Conservation (phyloP, 2,329 filamentous ascomycete species). For the Aspergillus niger region DNA sequence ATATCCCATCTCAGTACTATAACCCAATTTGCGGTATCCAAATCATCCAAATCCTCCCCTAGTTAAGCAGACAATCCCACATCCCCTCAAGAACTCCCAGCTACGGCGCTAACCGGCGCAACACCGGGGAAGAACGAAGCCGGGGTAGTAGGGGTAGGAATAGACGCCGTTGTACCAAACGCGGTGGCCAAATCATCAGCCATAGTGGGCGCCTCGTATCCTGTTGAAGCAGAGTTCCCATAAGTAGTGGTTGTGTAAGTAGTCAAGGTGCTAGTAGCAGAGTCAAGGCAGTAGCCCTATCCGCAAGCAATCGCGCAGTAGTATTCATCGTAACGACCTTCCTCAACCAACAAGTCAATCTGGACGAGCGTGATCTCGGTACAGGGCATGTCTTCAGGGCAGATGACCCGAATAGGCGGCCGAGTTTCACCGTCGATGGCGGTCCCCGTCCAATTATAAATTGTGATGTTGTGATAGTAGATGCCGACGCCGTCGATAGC, state of each 20-base stretch:
- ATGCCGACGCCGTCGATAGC: conserved; percentile 53
- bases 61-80: rapidly evolving
- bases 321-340: conserved; percentile 36
- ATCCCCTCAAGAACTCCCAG: not conserved
- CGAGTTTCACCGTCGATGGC: conserved; percentile 52
- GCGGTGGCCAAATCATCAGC: conserved; percentile 26
- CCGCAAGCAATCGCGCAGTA: conserved; percentile 55
- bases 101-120: conserved; percentile 32
- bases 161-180: conserved; percentile 28
- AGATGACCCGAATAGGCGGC: conserved; percentile 56
- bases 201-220: conserved; percentile 33
- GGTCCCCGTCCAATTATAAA: conserved; percentile 60
- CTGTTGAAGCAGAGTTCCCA: conserved; percentile 28
- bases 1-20: too few species aligned
- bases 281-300: conserved; percentile 50
- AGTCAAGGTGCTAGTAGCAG: conserved; percentile 15
- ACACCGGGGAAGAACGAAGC: conserved; percentile 34
- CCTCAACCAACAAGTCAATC: conserved; percentile 51
- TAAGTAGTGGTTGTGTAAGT: conserved; percentile 27
- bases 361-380: conserved; percentile 54
- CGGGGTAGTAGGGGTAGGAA: conserved; percentile 26
- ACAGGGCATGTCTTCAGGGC: conserved; percentile 55
- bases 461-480: conserved; percentile 54
- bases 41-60: too few species aligned
- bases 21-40: too few species aligned